A percentile compares a stretch with the other conserved stretches of the same genome.
Evolutionary conservation across 179 eudicot species (phyloP).

Genomic region (Beta lomatogona): DNA sequence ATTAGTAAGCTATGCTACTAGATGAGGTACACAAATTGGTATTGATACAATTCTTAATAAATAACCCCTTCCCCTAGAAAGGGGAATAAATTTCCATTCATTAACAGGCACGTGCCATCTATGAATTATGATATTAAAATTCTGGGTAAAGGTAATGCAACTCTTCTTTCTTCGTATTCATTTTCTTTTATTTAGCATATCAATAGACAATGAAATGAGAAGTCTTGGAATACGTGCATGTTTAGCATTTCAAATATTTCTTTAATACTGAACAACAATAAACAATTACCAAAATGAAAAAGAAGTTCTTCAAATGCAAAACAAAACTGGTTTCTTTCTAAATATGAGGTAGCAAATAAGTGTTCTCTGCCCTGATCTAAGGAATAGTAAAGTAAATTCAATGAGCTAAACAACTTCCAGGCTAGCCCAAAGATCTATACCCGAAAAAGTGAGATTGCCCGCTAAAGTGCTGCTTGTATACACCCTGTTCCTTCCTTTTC

Average conservation of each 20-base stretch:
- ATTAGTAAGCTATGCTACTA: conserved; percentile 11
- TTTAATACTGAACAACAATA: background rate
- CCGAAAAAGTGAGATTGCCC: conserved; percentile 99
- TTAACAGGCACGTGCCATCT: too few relatives aligned
- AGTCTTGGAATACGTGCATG: background rate
- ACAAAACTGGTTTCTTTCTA: background rate
- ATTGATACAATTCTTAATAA: background rate
- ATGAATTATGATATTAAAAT: background rate
- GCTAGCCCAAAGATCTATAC: conserved; percentile 32
- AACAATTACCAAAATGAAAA: background rate
- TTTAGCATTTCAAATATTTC: background rate
- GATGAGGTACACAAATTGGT: background rate
- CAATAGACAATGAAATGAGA: background rate
- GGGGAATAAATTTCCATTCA: too few relatives aligned
- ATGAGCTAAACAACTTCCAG: background rate
- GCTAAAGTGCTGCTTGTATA: conserved; percentile 62
- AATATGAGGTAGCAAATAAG: background rate
- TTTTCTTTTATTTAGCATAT: background rate
- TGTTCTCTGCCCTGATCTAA: background rate
- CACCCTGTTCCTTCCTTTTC: conserved; percentile 64
- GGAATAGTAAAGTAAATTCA: background rate
- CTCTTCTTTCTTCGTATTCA: background rate
- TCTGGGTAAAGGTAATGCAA: background rate
- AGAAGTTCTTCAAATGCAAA: background rate
- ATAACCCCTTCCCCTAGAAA: background rate